These are phyloP conservation scores for Corrigiola litoralis DNA, from an alignment of 179 eudicot genomes.

Conservation along the genomic window DNA sequence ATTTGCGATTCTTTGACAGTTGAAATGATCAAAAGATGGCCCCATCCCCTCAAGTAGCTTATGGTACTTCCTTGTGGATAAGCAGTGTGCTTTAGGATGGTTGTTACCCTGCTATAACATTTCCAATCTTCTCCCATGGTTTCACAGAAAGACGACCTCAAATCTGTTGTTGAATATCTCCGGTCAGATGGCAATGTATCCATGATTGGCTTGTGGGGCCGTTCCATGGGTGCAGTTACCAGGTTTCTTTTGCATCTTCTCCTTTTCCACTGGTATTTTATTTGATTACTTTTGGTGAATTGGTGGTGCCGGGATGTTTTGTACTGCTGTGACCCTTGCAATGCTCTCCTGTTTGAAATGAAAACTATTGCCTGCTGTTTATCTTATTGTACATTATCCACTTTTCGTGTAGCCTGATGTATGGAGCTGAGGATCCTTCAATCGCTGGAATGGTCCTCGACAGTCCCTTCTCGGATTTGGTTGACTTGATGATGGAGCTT, in stretches of 20 bases:
- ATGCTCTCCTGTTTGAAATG: background rate
- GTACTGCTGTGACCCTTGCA: background rate
- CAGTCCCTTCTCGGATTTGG: constrained; percentile 96
- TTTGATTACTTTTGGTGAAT: background rate
- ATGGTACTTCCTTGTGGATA: background rate
- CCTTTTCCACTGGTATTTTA: background rate
- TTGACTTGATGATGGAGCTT: constrained; percentile 99
- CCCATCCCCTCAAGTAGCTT: background rate
- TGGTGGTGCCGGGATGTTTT: background rate
- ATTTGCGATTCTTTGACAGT: background rate
- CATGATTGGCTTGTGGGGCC: constrained; percentile 97
- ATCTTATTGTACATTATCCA: constrained; percentile 9
- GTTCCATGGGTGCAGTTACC: constrained; percentile 99
- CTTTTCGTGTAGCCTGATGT: constrained; percentile 71
- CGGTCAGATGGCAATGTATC: constrained; percentile 84
- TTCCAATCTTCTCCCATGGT: constrained; percentile 11
- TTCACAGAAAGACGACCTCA: constrained; percentile 93
- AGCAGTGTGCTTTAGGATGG: background rate
- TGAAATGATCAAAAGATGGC: background rate
- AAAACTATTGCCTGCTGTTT: background rate
- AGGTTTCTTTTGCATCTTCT: constrained; percentile 43
- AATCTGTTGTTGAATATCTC: constrained; percentile 78
- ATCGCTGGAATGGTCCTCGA: constrained; percentile 99
- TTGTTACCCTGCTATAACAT: background rate
- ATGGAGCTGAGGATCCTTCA: constrained; percentile 98